Base-by-base conservation (phyloP, 257 asterid genomes). In the Solanum virginianum region DNA sequence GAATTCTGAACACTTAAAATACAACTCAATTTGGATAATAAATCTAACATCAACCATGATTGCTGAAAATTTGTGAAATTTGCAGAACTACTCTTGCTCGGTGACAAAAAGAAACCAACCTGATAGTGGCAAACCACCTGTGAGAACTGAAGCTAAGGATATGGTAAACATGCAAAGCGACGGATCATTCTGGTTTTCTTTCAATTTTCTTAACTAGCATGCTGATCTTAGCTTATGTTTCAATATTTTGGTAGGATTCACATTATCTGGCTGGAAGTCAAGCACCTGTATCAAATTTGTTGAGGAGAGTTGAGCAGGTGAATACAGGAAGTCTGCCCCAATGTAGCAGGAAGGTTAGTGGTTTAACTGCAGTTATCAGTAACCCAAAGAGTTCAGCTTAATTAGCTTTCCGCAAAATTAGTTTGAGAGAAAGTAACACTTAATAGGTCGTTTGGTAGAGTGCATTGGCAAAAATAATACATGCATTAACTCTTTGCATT, bases 341-440 rank as follows among this genome's bases (percentile, higher is more conserved):
- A 91, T 97, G 90, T 81, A 92, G 98, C 88, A 89, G 94, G 92
- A 95, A 97, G 99, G 99, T 97, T 82, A 85, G 87, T 9, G 89
- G 66, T 81, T 81, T 57, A 55, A 32, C 45, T 54, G 85, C 29
- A 53, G 45, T 29, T 26, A 26, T 79, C 49, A 16, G 17, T 53
- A 53, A 29, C 22, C 29, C 66, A 29, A 29, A 29, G 29, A 26
- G 24, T 53, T 79, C 49, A 1, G 47, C 26, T 16, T 16, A 53
- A 29, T 53, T 53, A 79, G 66, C 12, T 53, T 75, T 49, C 62
- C 24, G 82, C 82, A 49, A 15, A 54, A 49, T 47, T 75, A 49
- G 62, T 3, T 49, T 53, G 65, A 36, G 49, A 79, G 16, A 9
- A 53, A 79, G 65, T 26, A 10, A 17, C 83, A 53, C 83, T 16